These are phyloP conservation scores for Dysphania ambrosioides DNA, from an alignment of 148 eudicot species.

Conservation along the genomic window DNA sequence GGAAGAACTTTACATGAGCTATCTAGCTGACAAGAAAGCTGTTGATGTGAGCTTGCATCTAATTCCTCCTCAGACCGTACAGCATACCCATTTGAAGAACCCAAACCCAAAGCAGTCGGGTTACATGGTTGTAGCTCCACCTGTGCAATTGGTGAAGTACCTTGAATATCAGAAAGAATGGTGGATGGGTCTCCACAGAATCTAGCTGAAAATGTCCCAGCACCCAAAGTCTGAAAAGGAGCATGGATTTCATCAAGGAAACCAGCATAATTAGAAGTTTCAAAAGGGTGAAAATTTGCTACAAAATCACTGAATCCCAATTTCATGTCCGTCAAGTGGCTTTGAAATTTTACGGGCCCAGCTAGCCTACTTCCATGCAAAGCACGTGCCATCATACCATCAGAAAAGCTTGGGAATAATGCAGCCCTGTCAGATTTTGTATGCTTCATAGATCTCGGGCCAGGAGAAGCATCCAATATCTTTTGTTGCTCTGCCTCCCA, in stretches of 20 bases:
- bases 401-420: conserved; percentile 58
- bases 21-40: conserved; percentile 38
- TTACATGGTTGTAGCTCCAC: conserved; percentile 41
- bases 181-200: conserved; percentile 42
- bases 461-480: conserved; percentile 51
- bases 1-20: conserved; percentile 34
- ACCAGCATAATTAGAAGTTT: conserved; percentile 38
- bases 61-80: conserved; percentile 34
- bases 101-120: conserved; percentile 33
- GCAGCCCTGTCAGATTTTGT: conserved; percentile 41
- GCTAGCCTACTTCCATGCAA: conserved; percentile 57
- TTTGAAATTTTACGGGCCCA: conserved; percentile 50
- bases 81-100: conserved; percentile 32
- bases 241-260: conserved; percentile 32
- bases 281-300: conserved; percentile 37
- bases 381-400: conserved; percentile 79
- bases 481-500: conserved; percentile 88
- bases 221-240: conserved; percentile 39
- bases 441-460: conserved; percentile 38
- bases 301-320: conserved; percentile 62
- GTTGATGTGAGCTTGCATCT: conserved; percentile 27
- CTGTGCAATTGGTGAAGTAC: conserved; percentile 36
- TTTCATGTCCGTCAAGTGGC: conserved; percentile 83
- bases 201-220: conserved; percentile 41
- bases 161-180: conserved; percentile 44